Evolutionary conservation across 108 stramenopile species (phyloP).

Genomic region (Skeletonema menzelii): DNA sequence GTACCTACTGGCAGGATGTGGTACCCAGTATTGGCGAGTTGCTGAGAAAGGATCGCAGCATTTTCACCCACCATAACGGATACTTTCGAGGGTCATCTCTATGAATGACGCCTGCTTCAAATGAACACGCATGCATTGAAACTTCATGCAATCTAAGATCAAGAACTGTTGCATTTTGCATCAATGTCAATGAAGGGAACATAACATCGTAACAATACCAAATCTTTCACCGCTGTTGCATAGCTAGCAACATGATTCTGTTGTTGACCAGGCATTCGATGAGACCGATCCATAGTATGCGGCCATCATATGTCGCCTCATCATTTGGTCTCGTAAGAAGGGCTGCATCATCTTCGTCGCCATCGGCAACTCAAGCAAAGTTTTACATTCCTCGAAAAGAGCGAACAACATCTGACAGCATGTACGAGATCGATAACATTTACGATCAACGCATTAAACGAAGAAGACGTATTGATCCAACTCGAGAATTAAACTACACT

Average conservation of each 20-base stretch:
- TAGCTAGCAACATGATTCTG: not conserved
- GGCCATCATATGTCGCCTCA: not conserved
- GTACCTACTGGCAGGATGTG: too few relatives aligned
- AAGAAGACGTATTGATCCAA: conserved; percentile 40
- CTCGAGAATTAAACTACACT: conserved; percentile 55
- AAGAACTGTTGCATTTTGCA: too few relatives aligned
- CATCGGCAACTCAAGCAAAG: conserved; percentile 2
- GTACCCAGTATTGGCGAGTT: too few relatives aligned
- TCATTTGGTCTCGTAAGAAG: not conserved
- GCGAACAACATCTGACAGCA: conserved; percentile 17
- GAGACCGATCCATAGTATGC: not conserved
- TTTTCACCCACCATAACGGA: too few relatives aligned
- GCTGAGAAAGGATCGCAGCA: too few relatives aligned
- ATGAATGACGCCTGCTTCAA: too few relatives aligned
- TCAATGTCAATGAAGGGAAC: too few relatives aligned
- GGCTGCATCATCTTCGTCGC: not conserved
- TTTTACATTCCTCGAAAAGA: conserved; percentile 34
- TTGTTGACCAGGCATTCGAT: not conserved
- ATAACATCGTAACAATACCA: too few relatives aligned
- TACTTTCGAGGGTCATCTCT: too few relatives aligned
- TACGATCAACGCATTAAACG: conserved; percentile 40
- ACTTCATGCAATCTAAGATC: too few relatives aligned
- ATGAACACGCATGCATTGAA: too few relatives aligned
- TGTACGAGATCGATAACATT: conserved; percentile 33
- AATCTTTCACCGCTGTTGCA: too few relatives aligned